Base-by-base conservation (phyloP, 192 early-diverging fungal genomes). In the Entomortierella beljakovae region DNA sequence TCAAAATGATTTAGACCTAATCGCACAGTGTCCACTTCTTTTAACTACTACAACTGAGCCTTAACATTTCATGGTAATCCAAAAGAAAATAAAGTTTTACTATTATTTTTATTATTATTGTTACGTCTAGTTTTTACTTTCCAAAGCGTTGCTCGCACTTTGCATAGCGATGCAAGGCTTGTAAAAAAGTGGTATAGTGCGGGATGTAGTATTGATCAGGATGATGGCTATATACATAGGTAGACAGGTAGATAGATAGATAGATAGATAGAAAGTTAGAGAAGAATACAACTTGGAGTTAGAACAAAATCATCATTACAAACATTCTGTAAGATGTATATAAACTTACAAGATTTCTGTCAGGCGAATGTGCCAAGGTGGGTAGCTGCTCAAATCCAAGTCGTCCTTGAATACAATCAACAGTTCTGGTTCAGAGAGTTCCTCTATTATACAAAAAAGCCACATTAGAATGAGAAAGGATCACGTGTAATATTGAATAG, bases 71-170 rank as follows among this genome's bases (percentile, higher is more conserved):
- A 29, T 23, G 13, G 40, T 50, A 2, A 31, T 0, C 32, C 1
- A 40, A 67, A 52, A 16, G 50, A 7, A 16, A 52, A 52, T 6
- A 52, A 33, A 22, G 25, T 28, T 23, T 25, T 13, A 59, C 15
- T 57, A 32, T 57, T 33, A 57, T 13, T 20, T 13, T 34, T 32
- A 15, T 32, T 13, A 25, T 16, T 57, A 32, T 11, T 57, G 33
- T 1, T 34, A n/a, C n/a, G n/a, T n/a, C n/a, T n/a, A n/a, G n/a
- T n/a, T n/a, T n/a, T 68, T 71, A 83, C 59, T 72, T 71, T 56
- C 82, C 82, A 66, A 81, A 81, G 56, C 82, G 68, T 35, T 84
- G 77, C 23, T 84, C 73, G 51, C 68, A 77, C 46, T 81, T 84
- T 64, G 82, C 71, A 65, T 70, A 84, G 16, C 71, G 70, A 42